Evolutionary conservation across 371 early-diverging fungal genomes (phyloP), one percentile per base, ranked within the genome.

Genomic region (Mortierella polycephala): DNA sequence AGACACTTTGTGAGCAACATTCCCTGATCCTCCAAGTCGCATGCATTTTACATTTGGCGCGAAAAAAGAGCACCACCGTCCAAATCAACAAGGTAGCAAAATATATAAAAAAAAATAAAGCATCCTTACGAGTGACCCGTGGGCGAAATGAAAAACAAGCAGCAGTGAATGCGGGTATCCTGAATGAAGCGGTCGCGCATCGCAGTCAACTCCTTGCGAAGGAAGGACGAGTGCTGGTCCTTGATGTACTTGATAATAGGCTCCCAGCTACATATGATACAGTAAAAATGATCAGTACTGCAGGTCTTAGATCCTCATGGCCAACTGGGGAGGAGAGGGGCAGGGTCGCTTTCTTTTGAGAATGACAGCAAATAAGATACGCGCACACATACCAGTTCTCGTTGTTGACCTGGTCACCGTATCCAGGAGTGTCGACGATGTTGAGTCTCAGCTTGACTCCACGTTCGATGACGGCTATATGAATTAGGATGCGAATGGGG

Each of bases 201-300:
- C 53, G 96, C 93, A 60, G 94, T 93, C 60, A 93, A 85, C 83
- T 93, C 96, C 81, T 92, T 95, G 84, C 90, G 95, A 73, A 96
- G 85, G 83, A 93, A 96, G 66, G 92, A 90, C 23, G 93, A 92
- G 83, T 95, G 95, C 83, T 96, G 96, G 76, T 96, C 95, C 85
- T 94, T 93, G 73, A 97, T 94, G 81, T 96, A 96, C 74, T 93
- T 93, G 83, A 94, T 90, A 55, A 95, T 93, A 37, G 94, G 93
- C 68, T 93, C 94, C 95, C 95, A 95, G 85, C 92, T 91, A 83
- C 7, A 13, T 49, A 30, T 20, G 47, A n/a, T 1, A 13, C 18
- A 57, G 58, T 11, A n/a, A 47, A 47, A 47, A 60, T 30, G 30
- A 4, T 30, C 30, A 30, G 30, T 4, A 30, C 30, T 30, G 30